Evolutionary conservation across 441 rosid species (phyloP), one percentile per base, ranked within the genome.

Genomic region (Mallotus repandus): DNA sequence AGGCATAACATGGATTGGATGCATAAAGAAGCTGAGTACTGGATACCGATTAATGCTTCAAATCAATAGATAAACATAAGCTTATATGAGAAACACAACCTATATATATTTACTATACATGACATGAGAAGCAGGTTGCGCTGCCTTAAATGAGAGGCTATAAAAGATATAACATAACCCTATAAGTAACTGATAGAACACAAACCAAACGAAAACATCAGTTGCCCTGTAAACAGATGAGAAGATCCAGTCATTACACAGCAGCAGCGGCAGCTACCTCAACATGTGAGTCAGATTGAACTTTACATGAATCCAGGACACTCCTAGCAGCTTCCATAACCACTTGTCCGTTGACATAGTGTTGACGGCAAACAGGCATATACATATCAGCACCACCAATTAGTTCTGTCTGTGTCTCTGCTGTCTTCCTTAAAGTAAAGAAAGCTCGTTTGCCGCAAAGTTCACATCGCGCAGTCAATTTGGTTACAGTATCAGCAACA

Each of bases 311-410:
- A 69, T 78, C 83, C 68, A 75, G 46, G 16, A 73, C 77, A 63
- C 18, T 78, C 72, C 63, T 85, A 5, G 87, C 78, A 19, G 88
- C 79, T 78, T 84, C 81, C 19, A 72, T 72, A 43, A 80, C 86
- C 10, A 69, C 74, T 62, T 87, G 89, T 6, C 91, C 83, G 56
- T 76, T 76, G 16, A 88, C 79, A 46, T 92, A 91, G 74, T 92
- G 99, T 64, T 83, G 89, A 10, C 97, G 93, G 79, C 99, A 95
- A 43, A 90, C 95, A 0, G 93, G 99, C 97, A 92, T 90, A 81
- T 95, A 92, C 29, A 91, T 75, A 68, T 91, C 95, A 48, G 90
- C 81, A n/a, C 98, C 98, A 0, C 89, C 98, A 0, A 92, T 88
- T 41, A 95, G 82, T 64, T 92, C 96, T 10, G 93, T 90, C 73